phyloP scores from a whole-genome alignment of 1,139 yeast species.

The Suhomyces coccinellae region DNA sequence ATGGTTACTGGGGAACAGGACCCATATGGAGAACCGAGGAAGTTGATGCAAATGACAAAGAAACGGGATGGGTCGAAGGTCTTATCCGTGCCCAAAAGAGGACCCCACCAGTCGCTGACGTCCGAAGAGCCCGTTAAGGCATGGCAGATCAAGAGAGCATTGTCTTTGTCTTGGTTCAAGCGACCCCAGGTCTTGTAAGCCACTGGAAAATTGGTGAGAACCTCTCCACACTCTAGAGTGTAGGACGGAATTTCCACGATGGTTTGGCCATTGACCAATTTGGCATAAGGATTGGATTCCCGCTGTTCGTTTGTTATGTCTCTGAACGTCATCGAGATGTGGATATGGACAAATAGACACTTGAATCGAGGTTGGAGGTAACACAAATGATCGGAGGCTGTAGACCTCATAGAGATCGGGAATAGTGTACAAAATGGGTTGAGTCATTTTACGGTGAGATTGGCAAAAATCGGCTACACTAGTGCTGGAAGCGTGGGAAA shows the following conservation, averaged over 20 bases:
- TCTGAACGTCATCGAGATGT: conserved; percentile 21
- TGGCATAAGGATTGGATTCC: conserved; percentile 62
- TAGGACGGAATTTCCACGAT: conserved; percentile 79
- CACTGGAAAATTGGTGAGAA: conserved; percentile 72
- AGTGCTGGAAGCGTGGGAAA: too few relatives aligned
- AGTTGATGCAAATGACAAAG: conserved; percentile 82
- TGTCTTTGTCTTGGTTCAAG: conserved; percentile 59
- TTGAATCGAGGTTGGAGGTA: too few relatives aligned
- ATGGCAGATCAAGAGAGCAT: conserved; percentile 86
- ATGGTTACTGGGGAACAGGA: conserved; percentile 86
- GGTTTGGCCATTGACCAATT: conserved; percentile 75
- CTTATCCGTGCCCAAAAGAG: conserved; percentile 77
- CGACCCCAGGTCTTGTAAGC: conserved; percentile 96
- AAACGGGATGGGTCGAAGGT: conserved; percentile 91
- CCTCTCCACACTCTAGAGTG: conserved; percentile 80
- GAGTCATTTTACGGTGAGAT: too few relatives aligned
- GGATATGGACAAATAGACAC: background rate
- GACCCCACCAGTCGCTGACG: conserved; percentile 99
- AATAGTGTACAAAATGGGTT: too few relatives aligned
- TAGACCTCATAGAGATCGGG: too few relatives aligned
- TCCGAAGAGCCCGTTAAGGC: conserved; percentile 96
- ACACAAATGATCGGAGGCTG: too few relatives aligned
- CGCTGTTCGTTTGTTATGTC: conserved; percentile 50
- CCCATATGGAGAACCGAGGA: conserved; percentile 95
- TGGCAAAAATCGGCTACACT: too few relatives aligned